phyloP scores from a whole-genome alignment of 805 yeast species.

The Hanseniaspora lindneri region DNA sequence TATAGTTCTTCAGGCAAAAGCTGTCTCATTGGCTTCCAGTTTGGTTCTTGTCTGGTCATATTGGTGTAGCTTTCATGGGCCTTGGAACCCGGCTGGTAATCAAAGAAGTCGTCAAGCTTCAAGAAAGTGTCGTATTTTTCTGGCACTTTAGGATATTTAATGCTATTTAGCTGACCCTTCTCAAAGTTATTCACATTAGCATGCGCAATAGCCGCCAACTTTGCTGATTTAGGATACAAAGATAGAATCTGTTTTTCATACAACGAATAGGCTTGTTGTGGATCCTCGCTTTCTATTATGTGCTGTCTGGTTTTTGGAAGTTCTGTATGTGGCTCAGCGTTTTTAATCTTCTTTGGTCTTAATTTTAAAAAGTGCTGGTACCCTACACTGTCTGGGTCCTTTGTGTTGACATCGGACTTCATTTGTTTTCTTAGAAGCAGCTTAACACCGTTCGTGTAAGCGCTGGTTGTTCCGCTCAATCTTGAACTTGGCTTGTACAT shows the following conservation, averaged over 20 bases:
- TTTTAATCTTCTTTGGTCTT: not conserved
- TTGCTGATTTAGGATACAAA: conserved; percentile 58
- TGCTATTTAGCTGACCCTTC: not conserved
- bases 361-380: not conserved
- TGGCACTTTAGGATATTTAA: conserved; percentile 8
- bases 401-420: not conserved
- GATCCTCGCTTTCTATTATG: conserved; percentile 5
- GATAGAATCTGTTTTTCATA: conserved; percentile 7
- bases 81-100: conserved; percentile 33
- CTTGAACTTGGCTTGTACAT: not conserved
- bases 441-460: not conserved
- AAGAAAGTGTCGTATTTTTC: conserved; percentile 53
- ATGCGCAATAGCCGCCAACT: conserved; percentile 39
- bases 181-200: conserved; percentile 1
- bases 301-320: conserved; percentile 2
- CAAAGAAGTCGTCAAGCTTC: conserved; percentile 65
- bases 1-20: conserved; percentile 19
- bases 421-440: not conserved
- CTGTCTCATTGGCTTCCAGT: conserved; percentile 18
- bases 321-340: conserved; percentile 10
- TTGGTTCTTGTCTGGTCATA: conserved; percentile 20
- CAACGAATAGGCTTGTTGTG: not conserved
- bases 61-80: conserved; percentile 18
- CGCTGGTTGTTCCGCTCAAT: not conserved
- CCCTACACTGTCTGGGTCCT: not conserved